These are phyloP conservation scores for Candida fluviatilis DNA, from an alignment of 805 yeast species.

Conservation along the genomic window DNA sequence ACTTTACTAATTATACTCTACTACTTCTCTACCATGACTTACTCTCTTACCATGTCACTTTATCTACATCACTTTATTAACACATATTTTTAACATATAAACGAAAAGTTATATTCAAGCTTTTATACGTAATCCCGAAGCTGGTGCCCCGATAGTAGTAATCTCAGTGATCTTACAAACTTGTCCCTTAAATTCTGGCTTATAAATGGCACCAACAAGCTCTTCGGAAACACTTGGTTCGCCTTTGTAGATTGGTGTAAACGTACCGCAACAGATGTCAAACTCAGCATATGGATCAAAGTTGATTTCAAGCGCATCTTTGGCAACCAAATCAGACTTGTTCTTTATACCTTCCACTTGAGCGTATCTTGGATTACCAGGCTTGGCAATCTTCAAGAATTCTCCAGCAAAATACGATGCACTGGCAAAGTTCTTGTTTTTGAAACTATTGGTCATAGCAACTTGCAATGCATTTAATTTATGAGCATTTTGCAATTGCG, in stretches of 20 bases:
- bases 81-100: background rate
- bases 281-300: conserved; percentile 91
- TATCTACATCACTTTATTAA: background rate
- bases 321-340: conserved; percentile 73
- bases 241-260: conserved; percentile 85
- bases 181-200: conserved; percentile 70
- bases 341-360: conserved; percentile 81
- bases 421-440: conserved; percentile 78
- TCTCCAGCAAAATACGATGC: conserved; percentile 90
- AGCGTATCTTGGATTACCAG: conserved; percentile 75
- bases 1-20: no score
- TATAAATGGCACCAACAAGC: conserved; percentile 85
- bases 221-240: conserved; percentile 69
- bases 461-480: conserved; percentile 85
- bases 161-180: conserved; percentile 72
- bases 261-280: conserved; percentile 82
- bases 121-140: conserved; percentile 75
- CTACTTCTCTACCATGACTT: no score
- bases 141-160: conserved; percentile 84
- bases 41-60: no score
- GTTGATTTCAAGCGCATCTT: conserved; percentile 85
- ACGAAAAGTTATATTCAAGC: conserved; percentile 11
- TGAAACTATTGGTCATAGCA: conserved; percentile 91
- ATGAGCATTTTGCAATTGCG: conserved; percentile 78
- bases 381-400: conserved; percentile 61